These are phyloP conservation scores for Stemphylium beticola DNA, from an alignment of 2,329 filamentous ascomycete species.

Conservation along the genomic window DNA sequence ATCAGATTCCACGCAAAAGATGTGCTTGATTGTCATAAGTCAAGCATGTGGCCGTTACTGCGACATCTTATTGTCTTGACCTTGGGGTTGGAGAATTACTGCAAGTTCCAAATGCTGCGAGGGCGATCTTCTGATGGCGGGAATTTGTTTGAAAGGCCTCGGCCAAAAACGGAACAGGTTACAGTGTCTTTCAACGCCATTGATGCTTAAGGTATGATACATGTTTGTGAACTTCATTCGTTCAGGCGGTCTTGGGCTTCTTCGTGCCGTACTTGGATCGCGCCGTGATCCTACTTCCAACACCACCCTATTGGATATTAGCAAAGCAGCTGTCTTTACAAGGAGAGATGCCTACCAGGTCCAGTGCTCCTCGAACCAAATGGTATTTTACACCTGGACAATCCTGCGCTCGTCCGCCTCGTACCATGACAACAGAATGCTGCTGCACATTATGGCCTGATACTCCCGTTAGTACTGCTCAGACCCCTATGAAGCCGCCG, in stretches of 20 bases:
- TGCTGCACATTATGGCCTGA: constrained; percentile 95
- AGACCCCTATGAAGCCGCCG: constrained; percentile 4
- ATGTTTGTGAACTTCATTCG: constrained; percentile 25
- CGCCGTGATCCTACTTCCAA: constrained; percentile 80
- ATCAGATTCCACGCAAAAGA: no score
- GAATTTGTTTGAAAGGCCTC: background rate
- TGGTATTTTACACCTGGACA: constrained; percentile 98
- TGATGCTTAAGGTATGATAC: constrained; percentile 38
- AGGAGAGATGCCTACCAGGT: constrained; percentile 72
- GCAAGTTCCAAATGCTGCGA: background rate
- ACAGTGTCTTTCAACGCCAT: constrained; percentile 25
- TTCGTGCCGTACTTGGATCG: constrained; percentile 98
- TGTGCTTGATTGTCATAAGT: no score
- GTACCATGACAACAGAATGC: constrained; percentile 95
- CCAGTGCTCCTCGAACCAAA: constrained; percentile 86
- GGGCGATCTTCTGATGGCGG: background rate
- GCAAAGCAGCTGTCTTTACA: constrained; percentile 1
- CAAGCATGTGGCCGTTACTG: no score
- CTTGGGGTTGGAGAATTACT: no score
- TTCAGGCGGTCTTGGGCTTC: constrained; percentile 76
- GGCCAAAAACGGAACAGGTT: background rate
- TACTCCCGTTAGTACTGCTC: constrained; percentile 11
- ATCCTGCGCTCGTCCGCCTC: constrained; percentile 92
- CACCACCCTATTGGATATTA: constrained; percentile 73
- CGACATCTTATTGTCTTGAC: no score